phyloP scores from a whole-genome alignment of 1,284 basidiomycete genomes.

The Vanrija pseudolonga region DNA sequence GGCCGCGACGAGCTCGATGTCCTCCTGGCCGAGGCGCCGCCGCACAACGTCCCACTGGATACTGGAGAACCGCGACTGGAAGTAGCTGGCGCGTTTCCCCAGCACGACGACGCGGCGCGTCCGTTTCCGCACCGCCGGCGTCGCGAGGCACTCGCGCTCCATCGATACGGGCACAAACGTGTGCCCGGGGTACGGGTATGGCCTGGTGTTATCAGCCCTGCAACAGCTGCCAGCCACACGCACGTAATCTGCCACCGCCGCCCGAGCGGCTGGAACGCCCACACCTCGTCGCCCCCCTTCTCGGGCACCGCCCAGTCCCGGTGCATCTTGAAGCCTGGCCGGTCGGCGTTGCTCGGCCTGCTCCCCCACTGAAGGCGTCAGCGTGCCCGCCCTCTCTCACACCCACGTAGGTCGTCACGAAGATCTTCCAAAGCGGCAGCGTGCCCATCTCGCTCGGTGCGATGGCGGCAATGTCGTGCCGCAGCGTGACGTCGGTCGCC shows the following conservation, averaged over 20 bases:
- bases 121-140: background rate
- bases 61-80: background rate
- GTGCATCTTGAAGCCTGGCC: background rate
- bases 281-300: background rate
- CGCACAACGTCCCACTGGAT: background rate
- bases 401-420: conserved; percentile 1
- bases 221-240: background rate
- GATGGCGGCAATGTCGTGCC: background rate
- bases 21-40: background rate
- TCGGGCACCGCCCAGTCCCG: background rate
- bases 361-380: background rate
- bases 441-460: background rate
- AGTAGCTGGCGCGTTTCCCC: background rate
- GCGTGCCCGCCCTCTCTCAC: no score
- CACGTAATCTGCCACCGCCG: conserved; percentile 2
- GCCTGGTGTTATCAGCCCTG: background rate
- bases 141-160: background rate
- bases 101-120: background rate
- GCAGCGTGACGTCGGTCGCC: background rate
- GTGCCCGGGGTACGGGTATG: conserved; percentile 20
- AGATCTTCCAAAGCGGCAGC: conserved; percentile 1
- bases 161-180: background rate
- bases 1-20: background rate
- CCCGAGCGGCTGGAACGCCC: conserved; percentile 6
- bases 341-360: background rate